Percentiles rank a stretch among this genome's conserved stretches.
Evolutionary conservation across 2,329 filamentous ascomycete species (phyloP).

Genomic region (Tolypocladium album): DNA sequence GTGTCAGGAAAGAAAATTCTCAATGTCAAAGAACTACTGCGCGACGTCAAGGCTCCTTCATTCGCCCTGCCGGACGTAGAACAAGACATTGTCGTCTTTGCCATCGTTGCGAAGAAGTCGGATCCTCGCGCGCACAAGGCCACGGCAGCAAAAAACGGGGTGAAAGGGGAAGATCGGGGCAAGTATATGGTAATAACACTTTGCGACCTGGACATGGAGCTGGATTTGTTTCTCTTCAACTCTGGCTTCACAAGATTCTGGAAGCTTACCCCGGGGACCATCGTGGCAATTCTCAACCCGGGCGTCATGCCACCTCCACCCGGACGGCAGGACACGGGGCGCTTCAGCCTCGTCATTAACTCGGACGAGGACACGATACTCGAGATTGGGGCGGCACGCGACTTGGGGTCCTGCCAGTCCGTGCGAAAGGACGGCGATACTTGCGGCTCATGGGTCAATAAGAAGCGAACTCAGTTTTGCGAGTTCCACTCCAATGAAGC

Average conservation of each 20-base stretch:
- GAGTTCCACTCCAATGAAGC: constrained; percentile 85
- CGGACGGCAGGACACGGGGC: constrained; percentile 64
- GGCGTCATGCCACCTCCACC: constrained; percentile 78
- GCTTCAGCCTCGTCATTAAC: constrained; percentile 76
- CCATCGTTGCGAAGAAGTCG: constrained; percentile 80
- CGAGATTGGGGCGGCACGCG: constrained; percentile 74
- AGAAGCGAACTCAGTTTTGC: constrained; percentile 78
- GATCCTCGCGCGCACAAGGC: constrained; percentile 55
- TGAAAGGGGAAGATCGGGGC: constrained; percentile 46
- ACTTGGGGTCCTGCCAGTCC: constrained; percentile 81
- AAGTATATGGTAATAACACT: constrained; percentile 92
- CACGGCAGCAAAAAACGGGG: constrained; percentile 28
- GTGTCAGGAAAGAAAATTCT: constrained; percentile 69
- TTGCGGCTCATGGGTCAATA: constrained; percentile 81
- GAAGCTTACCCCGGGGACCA: constrained; percentile 84
- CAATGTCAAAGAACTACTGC: constrained; percentile 69
- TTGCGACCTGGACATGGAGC: constrained; percentile 79
- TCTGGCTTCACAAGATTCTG: constrained; percentile 87
- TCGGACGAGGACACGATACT: constrained; percentile 82
- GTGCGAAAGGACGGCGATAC: constrained; percentile 73
- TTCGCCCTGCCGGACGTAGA: constrained; percentile 76
- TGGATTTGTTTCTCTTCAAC: constrained; percentile 88
- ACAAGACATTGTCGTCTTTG: constrained; percentile 82
- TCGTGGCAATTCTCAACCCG: constrained; percentile 87
- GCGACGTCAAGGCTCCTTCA: constrained; percentile 68